phyloP scores from a whole-genome alignment of 2,329 filamentous ascomycete genomes.

The Aspergillus fumigatiaffinis region DNA sequence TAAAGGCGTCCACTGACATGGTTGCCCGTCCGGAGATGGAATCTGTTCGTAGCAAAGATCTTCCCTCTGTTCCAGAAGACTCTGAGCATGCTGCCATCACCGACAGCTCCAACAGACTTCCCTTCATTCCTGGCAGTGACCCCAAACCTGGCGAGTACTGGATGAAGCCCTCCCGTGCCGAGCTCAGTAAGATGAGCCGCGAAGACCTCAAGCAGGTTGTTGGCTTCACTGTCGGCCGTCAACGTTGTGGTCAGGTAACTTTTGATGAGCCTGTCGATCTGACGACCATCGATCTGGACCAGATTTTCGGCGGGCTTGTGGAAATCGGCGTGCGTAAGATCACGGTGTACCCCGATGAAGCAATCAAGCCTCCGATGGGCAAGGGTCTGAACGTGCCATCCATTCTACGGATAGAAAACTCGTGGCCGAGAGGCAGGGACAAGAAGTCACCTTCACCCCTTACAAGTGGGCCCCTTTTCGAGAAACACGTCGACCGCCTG shows the following conservation, averaged over 20 bases:
- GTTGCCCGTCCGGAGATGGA: constrained; percentile 59
- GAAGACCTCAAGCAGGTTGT: constrained; percentile 71
- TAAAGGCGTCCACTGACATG: constrained; percentile 29
- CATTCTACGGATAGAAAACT: constrained; percentile 82
- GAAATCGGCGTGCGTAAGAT: constrained; percentile 71
- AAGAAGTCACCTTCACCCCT: constrained; percentile 54
- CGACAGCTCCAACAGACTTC: constrained; percentile 27
- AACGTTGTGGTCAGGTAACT: constrained; percentile 73
- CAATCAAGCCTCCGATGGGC: constrained; percentile 76
- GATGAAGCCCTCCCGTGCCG: constrained; percentile 72
- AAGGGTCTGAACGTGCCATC: constrained; percentile 91
- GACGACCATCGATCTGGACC: constrained; percentile 70
- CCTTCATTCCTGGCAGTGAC: constrained; percentile 36
- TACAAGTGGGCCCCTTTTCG: constrained; percentile 62
- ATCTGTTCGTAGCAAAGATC: constrained; percentile 68
- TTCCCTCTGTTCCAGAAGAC: constrained; percentile 71
- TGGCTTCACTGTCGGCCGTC: constrained; percentile 76
- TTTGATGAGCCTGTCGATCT: constrained; percentile 84
- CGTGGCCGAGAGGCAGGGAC: constrained; percentile 73
- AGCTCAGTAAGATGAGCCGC: constrained; percentile 75
- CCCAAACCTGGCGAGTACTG: constrained; percentile 74
- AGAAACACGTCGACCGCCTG: constrained; percentile 77
- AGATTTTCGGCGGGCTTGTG: constrained; percentile 74
- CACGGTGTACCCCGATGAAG: constrained; percentile 76
- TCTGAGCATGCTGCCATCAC: constrained; percentile 37